Percentiles rank a stretch among this genome's conserved stretches.
phyloP scores from a whole-genome alignment of 2,329 filamentous ascomycete species.

The Coniella lustricola region DNA sequence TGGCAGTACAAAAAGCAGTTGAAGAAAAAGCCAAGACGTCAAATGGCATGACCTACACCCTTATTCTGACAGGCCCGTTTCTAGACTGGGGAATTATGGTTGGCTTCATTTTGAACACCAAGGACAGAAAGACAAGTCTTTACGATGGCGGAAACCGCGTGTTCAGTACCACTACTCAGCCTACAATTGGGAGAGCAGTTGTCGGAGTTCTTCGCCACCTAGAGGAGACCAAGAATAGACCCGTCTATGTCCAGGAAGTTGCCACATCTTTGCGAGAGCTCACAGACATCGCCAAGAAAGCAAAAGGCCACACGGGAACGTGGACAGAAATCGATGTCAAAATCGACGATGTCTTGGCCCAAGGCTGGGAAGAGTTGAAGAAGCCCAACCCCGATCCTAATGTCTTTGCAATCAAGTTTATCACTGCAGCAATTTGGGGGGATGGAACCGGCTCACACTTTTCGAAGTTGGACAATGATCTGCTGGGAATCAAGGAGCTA shows the following conservation, averaged over 20 bases:
- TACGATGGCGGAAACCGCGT: conserved; percentile 22
- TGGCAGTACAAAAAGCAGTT: neutral
- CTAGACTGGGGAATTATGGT: conserved; percentile 23
- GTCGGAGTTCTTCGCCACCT: conserved; percentile 21
- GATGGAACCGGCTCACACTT: conserved; percentile 26
- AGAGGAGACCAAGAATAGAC: conserved; percentile 24
- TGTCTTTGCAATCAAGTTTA: conserved; percentile 23
- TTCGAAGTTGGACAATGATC: conserved; percentile 28
- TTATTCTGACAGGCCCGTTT: conserved; percentile 24
- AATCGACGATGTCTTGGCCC: conserved; percentile 23
- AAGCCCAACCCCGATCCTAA: conserved; percentile 22
- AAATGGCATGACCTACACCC: conserved; percentile 23
- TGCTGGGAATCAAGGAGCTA: conserved; percentile 29
- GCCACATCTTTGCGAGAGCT: conserved; percentile 4
- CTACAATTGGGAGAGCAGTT: conserved; percentile 22
- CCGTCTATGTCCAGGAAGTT: conserved; percentile 20
- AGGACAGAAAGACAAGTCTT: conserved; percentile 18
- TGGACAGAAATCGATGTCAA: conserved; percentile 22
- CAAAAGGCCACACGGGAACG: neutral
- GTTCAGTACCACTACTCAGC: conserved; percentile 21
- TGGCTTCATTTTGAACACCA: conserved; percentile 21
- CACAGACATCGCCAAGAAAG: conserved; percentile 11
- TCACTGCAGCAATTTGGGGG: conserved; percentile 26
- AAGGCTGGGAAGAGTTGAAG: conserved; percentile 25
- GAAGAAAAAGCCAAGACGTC: neutral